A percentile compares a stretch with the other conserved stretches of the same genome.
Evolutionary conservation across 2,329 filamentous ascomycete genomes (phyloP).

Genomic region (Aspergillus alliaceus): DNA sequence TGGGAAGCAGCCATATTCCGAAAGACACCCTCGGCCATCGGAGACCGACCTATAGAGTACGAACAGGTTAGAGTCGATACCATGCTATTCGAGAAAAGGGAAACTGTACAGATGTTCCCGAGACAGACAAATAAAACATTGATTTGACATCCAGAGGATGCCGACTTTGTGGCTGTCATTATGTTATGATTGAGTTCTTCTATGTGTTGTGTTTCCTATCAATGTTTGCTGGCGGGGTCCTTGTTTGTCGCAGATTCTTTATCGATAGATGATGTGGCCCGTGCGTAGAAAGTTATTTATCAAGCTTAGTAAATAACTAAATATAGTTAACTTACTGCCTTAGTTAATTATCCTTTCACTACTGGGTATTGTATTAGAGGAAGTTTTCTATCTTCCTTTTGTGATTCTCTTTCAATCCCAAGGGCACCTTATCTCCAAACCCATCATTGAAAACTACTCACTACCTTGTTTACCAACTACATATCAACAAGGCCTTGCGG

Average conservation of each 20-base stretch:
- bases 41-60: slow-evolving; percentile 61
- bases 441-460: too few relatives aligned
- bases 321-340: too few relatives aligned
- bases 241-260: slow-evolving; percentile 7
- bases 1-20: slow-evolving; percentile 63
- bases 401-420: too few relatives aligned
- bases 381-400: too few relatives aligned
- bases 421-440: too few relatives aligned
- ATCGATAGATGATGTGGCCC: slow-evolving; percentile 9
- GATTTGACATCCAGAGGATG: slow-evolving; percentile 35
- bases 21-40: slow-evolving; percentile 97
- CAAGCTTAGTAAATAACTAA: too few relatives aligned
- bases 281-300: not conserved
- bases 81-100: too few relatives aligned
- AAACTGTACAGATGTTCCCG: slow-evolving; percentile 79
- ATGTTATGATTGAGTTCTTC: slow-evolving; percentile 14
- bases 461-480: too few relatives aligned
- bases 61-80: slow-evolving; percentile 6
- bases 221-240: not conserved
- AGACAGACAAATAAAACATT: slow-evolving; percentile 94
- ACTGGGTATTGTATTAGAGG: too few relatives aligned
- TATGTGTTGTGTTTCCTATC: too few relatives aligned
- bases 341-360: too few relatives aligned
- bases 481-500: too few relatives aligned
- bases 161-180: slow-evolving; percentile 23